phyloP scores from a whole-genome alignment of 2,329 filamentous ascomycete species.

The Blastomyces silverae region DNA sequence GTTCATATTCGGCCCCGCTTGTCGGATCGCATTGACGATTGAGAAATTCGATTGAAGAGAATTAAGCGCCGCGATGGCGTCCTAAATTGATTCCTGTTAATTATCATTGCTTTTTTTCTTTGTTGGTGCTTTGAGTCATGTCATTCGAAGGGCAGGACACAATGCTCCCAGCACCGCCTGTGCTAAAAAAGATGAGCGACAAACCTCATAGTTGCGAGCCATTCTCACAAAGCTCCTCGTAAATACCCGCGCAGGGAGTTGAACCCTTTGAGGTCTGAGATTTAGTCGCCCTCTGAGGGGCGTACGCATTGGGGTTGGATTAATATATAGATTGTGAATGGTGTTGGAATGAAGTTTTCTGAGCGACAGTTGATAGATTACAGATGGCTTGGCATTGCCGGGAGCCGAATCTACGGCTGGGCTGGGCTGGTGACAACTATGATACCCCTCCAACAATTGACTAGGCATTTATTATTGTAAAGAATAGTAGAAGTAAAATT shows the following conservation, averaged over 20 bases:
- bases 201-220: constrained; percentile 38
- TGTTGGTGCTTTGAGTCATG: neutral
- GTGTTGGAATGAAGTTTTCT: neutral
- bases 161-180: neutral
- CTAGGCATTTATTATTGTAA: no score
- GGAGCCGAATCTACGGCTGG: no score
- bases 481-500: no score
- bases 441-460: no score
- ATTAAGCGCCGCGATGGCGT: constrained; percentile 67
- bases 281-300: constrained; percentile 10
- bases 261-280: neutral
- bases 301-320: neutral
- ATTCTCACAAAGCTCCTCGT: constrained; percentile 31
- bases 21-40: constrained; percentile 67
- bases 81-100: constrained; percentile 35
- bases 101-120: neutral
- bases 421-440: no score
- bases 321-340: neutral
- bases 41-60: constrained; percentile 73
- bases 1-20: constrained; percentile 67
- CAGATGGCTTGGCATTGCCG: neutral
- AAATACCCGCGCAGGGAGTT: constrained; percentile 26
- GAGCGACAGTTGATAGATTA: neutral
- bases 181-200: constrained; percentile 15
- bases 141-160: neutral